Base-by-base conservation (phyloP, 352 stramenopile species). In the Phytophthora quininea region DNA sequence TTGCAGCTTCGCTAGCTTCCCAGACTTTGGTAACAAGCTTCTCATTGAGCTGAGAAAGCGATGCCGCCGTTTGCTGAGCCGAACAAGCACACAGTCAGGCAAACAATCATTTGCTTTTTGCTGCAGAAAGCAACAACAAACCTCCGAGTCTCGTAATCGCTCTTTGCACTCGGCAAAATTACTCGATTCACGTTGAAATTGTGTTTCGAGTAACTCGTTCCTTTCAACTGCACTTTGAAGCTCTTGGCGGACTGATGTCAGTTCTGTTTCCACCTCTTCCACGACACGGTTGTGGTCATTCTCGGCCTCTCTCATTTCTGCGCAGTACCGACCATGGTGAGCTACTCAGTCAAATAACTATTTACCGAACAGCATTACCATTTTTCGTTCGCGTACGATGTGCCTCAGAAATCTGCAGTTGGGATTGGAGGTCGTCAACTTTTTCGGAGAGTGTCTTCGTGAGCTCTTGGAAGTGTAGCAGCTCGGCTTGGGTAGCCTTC, bases 31-130 rank as follows among this genome's bases (percentile, higher is more conserved):
- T 61, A 2, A 92, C 80, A 14, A 93, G 62, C 43, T 90, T 90
- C 35, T 93, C 83, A 37, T 93, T 91, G 15, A 90, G 61, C 51
- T 92, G 82, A 2, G 84, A 86, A 19, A 93, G 76, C 5, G 79
- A 82, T 11, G 73, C 74, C 32, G 90, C 69, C 1, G 81, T 90
- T 82, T 91, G 77, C 85, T 91, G 55, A 12, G 6, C 29, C 4
- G 58, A 12, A 24, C 69, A 48, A 33, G 15, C 30, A 38, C n/a
- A 35, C 49, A 3, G 0, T 24, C 19, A 12, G 19, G 0, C 19
- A 24, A 24, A 31, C 32, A 11, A 38, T 0, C 24, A 19, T n/a
- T 7, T 37, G 3, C 47, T 43, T 31, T n/a, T 8, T 38, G 38
- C 30, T 10, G 12, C 24, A 19, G 6, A n/a, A 24, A 30, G 47